phyloP scores from a whole-genome alignment of 352 stramenopile genomes.

The Phytophthora constricta region DNA sequence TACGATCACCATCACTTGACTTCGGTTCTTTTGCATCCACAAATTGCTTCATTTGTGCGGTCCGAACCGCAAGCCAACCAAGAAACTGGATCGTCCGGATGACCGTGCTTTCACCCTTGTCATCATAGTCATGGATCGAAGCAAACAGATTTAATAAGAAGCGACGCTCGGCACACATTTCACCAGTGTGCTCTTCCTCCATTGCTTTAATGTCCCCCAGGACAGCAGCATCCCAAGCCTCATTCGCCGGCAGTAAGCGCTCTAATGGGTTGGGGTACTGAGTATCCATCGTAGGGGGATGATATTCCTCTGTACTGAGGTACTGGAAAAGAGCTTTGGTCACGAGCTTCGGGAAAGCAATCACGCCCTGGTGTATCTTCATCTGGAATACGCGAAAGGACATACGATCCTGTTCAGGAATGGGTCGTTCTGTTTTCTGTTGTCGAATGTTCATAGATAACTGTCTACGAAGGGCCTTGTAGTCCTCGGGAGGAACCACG shows the following conservation, averaged over 20 bases:
- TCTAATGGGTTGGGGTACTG: constrained; percentile 63
- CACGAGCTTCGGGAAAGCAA: constrained; percentile 74
- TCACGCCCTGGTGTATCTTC: constrained; percentile 84
- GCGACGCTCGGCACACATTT: constrained; percentile 81
- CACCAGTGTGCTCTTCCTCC: constrained; percentile 64
- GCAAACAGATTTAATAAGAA: constrained; percentile 87
- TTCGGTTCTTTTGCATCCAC: constrained; percentile 39
- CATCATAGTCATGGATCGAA: constrained; percentile 86
- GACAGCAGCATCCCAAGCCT: constrained; percentile 60
- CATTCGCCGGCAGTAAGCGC: constrained; percentile 51
- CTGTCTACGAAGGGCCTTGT: constrained; percentile 76
- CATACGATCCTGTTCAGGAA: constrained; percentile 87
- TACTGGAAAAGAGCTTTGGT: constrained; percentile 78
- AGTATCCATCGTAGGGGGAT: constrained; percentile 55
- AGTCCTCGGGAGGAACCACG: constrained; percentile 72
- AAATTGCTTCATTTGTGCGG: constrained; percentile 68
- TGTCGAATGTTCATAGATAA: constrained; percentile 88
- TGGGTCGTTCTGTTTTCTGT: constrained; percentile 80
- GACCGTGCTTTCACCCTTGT: constrained; percentile 88
- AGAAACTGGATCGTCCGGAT: constrained; percentile 87
- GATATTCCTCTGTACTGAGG: constrained; percentile 73
- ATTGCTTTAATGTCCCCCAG: constrained; percentile 64
- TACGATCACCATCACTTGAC: constrained; percentile 21
- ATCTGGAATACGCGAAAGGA: constrained; percentile 86
- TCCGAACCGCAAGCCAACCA: constrained; percentile 76